A percentile compares a stretch with the other conserved stretches of the same genome.
These are phyloP conservation scores for Gossypium anomalum DNA, from an alignment of 345 rosid genomes.

Conservation along the genomic window DNA sequence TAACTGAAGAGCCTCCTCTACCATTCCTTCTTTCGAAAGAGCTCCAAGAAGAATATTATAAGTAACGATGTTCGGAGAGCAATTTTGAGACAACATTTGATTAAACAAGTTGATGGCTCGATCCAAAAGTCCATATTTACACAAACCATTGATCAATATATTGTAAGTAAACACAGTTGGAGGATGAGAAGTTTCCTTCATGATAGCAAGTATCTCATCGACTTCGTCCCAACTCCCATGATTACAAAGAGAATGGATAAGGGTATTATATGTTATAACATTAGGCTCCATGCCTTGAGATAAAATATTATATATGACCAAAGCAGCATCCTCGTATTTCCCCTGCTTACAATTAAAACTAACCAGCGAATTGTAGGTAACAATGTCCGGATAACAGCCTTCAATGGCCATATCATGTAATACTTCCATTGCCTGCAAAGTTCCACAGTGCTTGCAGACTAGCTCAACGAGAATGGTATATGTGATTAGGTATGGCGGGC, in stretches of 20 bases:
- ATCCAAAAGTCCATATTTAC: slow-evolving; percentile 58
- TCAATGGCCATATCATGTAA: slow-evolving; percentile 68
- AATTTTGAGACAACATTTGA: slow-evolving; percentile 51
- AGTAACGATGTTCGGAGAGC: slow-evolving; percentile 68
- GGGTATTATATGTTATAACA: slow-evolving; percentile 64
- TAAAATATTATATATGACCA: slow-evolving; percentile 44
- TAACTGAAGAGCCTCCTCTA: slow-evolving; percentile 56
- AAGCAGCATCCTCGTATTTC: slow-evolving; percentile 49
- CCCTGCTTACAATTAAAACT: slow-evolving; percentile 59
- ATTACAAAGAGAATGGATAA: slow-evolving; percentile 62
- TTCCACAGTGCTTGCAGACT: slow-evolving; percentile 75
- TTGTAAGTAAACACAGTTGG: slow-evolving; percentile 77
- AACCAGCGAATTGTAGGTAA: slow-evolving; percentile 64
- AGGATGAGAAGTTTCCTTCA: slow-evolving; percentile 44
- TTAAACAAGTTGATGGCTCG: slow-evolving; percentile 61
- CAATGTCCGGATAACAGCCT: slow-evolving; percentile 78
- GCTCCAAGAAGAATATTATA: slow-evolving; percentile 68
- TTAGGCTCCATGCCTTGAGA: slow-evolving; percentile 65
- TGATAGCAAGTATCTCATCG: slow-evolving; percentile 56
- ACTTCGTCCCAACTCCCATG: slow-evolving; percentile 69
- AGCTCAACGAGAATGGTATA: slow-evolving; percentile 66
- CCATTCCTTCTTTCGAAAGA: slow-evolving; percentile 64
- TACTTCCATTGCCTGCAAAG: slow-evolving; percentile 60
- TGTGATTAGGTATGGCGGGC: slow-evolving; percentile 67
- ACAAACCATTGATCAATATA: slow-evolving; percentile 71